Conservation (phyloP, 768 basidiomycete species). For the Leccinum arenicola region DNA sequence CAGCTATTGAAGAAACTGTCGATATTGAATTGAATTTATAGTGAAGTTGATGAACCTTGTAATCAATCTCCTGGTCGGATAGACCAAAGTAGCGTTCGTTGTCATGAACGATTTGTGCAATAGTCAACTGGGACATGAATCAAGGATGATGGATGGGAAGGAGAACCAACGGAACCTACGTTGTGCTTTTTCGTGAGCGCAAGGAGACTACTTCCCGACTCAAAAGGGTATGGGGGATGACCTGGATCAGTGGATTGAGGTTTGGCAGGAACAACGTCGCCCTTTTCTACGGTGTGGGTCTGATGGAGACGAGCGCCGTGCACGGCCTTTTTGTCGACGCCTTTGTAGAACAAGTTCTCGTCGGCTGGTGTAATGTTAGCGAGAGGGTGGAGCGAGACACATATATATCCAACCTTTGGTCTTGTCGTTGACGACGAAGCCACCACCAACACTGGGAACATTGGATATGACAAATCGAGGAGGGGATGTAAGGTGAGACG, state of each 20-base stretch:
- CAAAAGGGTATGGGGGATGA: slow-evolving; percentile 83
- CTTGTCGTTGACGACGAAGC: slow-evolving; percentile 93
- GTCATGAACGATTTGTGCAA: slow-evolving; percentile 91
- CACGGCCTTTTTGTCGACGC: slow-evolving; percentile 78
- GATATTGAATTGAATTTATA: neutral
- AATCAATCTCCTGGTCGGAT: slow-evolving; percentile 68
- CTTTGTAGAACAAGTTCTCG: slow-evolving; percentile 94
- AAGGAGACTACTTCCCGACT: slow-evolving; percentile 71
- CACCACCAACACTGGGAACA: slow-evolving; percentile 71
- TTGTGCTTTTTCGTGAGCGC: slow-evolving; percentile 78
- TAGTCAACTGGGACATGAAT: slow-evolving; percentile 64
- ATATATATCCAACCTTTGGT: slow-evolving; percentile 60
- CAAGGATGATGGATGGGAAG: slow-evolving; percentile 1
- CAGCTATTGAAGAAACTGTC: slow-evolving; percentile 34
- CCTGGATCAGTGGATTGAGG: slow-evolving; percentile 30
- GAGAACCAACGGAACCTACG: slow-evolving; percentile 42
- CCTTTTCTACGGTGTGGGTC: slow-evolving; percentile 41
- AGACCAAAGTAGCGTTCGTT: slow-evolving; percentile 85
- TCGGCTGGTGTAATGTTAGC: slow-evolving; percentile 49
- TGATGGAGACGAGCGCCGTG: slow-evolving; percentile 79
- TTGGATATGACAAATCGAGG: neutral
- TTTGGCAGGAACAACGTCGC: slow-evolving; percentile 11
- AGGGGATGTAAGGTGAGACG: neutral
- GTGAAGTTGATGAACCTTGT: slow-evolving; percentile 48
- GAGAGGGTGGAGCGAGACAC: neutral